phyloP scores from a whole-genome alignment of 2,329 filamentous ascomycete species.

The Teratosphaeria gauchensis region DNA sequence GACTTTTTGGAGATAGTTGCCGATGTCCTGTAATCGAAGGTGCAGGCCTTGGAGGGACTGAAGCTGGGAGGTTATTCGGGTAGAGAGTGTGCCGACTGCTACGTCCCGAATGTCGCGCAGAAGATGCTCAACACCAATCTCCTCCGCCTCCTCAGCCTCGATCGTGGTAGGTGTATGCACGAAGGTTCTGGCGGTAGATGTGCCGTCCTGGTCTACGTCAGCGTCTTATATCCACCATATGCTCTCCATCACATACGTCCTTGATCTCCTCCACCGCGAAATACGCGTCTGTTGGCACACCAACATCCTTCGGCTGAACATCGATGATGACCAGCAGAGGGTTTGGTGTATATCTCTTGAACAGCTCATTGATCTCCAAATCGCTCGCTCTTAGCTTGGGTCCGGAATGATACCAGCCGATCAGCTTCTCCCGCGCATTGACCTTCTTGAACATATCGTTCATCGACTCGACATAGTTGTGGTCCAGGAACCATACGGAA shows the following conservation, averaged over 20 bases:
- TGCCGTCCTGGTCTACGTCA: slow-evolving; percentile 64
- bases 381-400: slow-evolving; percentile 95
- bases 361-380: slow-evolving; percentile 97
- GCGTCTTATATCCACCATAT: slow-evolving; percentile 6
- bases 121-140: slow-evolving; percentile 96
- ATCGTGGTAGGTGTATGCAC: slow-evolving; percentile 98
- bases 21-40: slow-evolving; percentile 87
- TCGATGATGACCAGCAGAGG: slow-evolving; percentile 96
- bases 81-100: slow-evolving; percentile 90
- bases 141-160: slow-evolving; percentile 96
- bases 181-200: slow-evolving; percentile 92
- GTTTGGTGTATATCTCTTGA: slow-evolving; percentile 97
- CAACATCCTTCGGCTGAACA: slow-evolving; percentile 94
- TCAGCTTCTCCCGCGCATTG: slow-evolving; percentile 96
- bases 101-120: slow-evolving; percentile 97
- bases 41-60: slow-evolving; percentile 96
- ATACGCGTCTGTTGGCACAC: slow-evolving; percentile 96
- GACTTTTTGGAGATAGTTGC: slow-evolving; percentile 90
- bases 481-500: slow-evolving; percentile 97
- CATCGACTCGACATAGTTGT: slow-evolving; percentile 99
- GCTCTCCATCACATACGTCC: slow-evolving; percentile 51
- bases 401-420: slow-evolving; percentile 98
- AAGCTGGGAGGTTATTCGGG: slow-evolving; percentile 92
- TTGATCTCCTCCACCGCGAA: slow-evolving; percentile 99
- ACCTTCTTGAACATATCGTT: slow-evolving; percentile 99